Evolutionary conservation across 1,139 yeast species (phyloP), one percentile per base, ranked within the genome.

Genomic region (Candida tunisiensis): DNA sequence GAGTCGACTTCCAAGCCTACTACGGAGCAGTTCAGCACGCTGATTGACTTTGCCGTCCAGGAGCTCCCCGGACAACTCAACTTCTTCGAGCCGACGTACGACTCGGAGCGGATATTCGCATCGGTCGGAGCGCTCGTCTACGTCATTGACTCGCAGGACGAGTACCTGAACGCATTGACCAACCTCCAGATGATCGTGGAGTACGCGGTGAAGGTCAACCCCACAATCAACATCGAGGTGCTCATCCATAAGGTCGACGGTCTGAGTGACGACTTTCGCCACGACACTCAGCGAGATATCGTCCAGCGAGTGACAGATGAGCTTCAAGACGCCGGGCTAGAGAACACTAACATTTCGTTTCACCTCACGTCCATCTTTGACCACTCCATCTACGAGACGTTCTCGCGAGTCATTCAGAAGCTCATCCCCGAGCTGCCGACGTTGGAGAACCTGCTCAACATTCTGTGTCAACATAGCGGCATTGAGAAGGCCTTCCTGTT

Each of bases 291-390:
- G 48, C 63, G 96, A 42, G 98, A 88, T 48, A 88, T 88, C 28
- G 83, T 83, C 82, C 95, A 85, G 51, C 62, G 96, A 37, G 82
- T 91, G 0, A 92, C 92, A 8, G 98, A 88, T 49, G 96, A 85
- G 47, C 59, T 88, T 27, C 60, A 77, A 32, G 98, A 85, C 45
- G 65, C 79, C 39, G 95, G 94, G 1, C 59, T 85, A 24, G 93
- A 82, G 44, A 92, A 92, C 12, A 93, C 83, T 11, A 91, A 82
- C 45, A 79, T 88, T 5, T 73, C 91, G 3, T 88, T 85, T 51
- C 88, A 88, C 48, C 59, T 83, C 41, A 88, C 98, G 0, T 77
- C 93, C 1, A 88, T 88, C 24, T 88, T 85, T 49, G 96, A 88
- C 51, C 95, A 85, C 49, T 79, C 94, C 12, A 82, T 88, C 30